Conservation (phyloP, 1,284 basidiomycete genomes). For the Volvariella volvacea region DNA sequence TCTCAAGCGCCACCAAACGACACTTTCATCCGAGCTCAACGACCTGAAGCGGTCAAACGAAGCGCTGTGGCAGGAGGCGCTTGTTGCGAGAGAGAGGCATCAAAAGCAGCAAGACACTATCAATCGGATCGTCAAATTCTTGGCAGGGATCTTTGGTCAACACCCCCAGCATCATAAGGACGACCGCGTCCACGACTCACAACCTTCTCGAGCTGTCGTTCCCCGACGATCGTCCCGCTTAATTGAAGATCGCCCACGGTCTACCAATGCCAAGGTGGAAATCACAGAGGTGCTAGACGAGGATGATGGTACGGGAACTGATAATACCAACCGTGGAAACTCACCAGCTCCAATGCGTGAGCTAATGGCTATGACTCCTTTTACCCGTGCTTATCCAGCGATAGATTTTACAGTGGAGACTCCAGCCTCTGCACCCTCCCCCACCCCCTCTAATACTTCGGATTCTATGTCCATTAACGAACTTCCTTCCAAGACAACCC, state of each 20-base stretch:
- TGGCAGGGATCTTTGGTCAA: constrained; percentile 88
- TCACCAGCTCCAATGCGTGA: neutral
- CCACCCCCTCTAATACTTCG: constrained; percentile 16
- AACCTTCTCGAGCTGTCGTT: constrained; percentile 37
- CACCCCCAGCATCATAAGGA: constrained; percentile 34
- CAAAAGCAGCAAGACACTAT: constrained; percentile 97
- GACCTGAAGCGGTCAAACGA: constrained; percentile 88
- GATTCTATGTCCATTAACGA: constrained; percentile 11
- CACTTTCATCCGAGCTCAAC: constrained; percentile 83
- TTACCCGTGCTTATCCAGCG: constrained; percentile 4
- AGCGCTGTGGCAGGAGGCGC: constrained; percentile 87
- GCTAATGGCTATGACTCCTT: too few relatives aligned
- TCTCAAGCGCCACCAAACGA: constrained; percentile 88
- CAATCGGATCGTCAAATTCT: constrained; percentile 89
- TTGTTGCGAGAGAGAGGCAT: constrained; percentile 73
- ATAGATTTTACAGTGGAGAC: constrained; percentile 29
- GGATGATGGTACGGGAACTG: constrained; percentile 13
- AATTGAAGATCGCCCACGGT: constrained; percentile 46
- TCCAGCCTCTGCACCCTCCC: constrained; percentile 24
- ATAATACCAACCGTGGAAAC: neutral
- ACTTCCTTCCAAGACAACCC: constrained; percentile 6
- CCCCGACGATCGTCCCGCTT: constrained; percentile 45
- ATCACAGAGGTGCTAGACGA: constrained; percentile 17
- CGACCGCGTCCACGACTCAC: constrained; percentile 28
- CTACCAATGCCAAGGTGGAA: constrained; percentile 18